Evolutionary conservation across 805 yeast species (phyloP).

Genomic region (Blastobotrys mokoenaii): DNA sequence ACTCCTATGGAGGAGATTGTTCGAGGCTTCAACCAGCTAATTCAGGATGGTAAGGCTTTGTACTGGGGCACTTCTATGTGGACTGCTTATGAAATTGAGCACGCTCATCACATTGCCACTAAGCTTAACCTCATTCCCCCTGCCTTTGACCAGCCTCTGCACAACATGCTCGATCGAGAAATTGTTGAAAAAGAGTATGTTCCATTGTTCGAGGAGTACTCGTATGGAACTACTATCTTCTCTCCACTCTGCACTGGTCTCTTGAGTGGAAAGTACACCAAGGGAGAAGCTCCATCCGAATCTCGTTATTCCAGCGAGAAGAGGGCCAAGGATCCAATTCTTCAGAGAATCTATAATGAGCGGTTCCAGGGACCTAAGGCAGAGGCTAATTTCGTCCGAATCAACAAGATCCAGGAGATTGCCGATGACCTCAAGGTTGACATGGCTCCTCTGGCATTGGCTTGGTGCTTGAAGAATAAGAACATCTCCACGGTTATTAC

Average conservation of each 20-base stretch:
- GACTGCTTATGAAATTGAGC: constrained; percentile 28
- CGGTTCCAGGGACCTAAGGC: constrained; percentile 21
- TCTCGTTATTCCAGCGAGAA: constrained; percentile 9
- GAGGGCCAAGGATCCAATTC: constrained; percentile 7
- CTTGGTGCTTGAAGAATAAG: constrained; percentile 25
- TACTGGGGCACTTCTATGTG: constrained; percentile 30
- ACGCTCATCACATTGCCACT: constrained; percentile 28
- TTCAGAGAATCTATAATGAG: constrained; percentile 8
- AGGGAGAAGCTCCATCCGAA: constrained; percentile 11
- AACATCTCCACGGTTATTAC: constrained; percentile 26
- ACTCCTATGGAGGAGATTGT: constrained; percentile 29
- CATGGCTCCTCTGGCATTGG: constrained; percentile 26
- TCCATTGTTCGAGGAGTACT: constrained; percentile 24
- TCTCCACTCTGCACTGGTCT: constrained; percentile 28
- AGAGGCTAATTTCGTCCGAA: constrained; percentile 19
- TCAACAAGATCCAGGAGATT: constrained; percentile 17
- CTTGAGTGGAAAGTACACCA: constrained; percentile 27
- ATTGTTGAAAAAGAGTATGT: constrained; percentile 23
- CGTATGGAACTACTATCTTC: constrained; percentile 28
- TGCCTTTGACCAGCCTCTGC: constrained; percentile 26
- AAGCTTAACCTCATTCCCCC: constrained; percentile 26
- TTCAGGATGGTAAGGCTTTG: constrained; percentile 25
- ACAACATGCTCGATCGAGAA: constrained; percentile 22
- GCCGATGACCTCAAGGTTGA: constrained; percentile 24
- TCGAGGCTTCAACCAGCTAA: constrained; percentile 27